Evolutionary conservation across 2,329 filamentous ascomycete species (phyloP), one percentile per base, ranked within the genome.

Genomic region (Zymoseptoria crescenta): DNA sequence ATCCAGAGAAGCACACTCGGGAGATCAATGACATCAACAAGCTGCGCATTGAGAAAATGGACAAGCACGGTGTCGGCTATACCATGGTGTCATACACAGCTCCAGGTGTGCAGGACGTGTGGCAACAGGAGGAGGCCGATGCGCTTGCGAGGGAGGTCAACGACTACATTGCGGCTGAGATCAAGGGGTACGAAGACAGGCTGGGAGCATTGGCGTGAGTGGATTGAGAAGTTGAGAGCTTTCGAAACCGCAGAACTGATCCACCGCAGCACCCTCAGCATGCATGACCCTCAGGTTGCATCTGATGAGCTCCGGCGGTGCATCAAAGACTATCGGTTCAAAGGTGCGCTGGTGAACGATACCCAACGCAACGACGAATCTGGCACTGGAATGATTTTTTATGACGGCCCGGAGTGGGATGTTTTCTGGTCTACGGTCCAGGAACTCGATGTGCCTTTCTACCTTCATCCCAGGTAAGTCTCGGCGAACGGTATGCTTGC

Each of bases 381-480:
- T 59, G 83, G 83, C 45, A 82, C 79, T 16, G 28, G 50, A 24
- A 81, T 84, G 75, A 74, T 87, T 68, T 87, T 86, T 73, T 87
- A 87, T 72, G 85, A 87, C 67, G 74, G 78, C 8, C 76, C 80
- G 0, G 78, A 81, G 60, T 88, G 80, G 77, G 82, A 85, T 63
- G 70, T 79, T 21, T 87, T 87, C 76, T 87, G 84, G 84, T 67
- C 76, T 10, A 80, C 79, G 0, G 77, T 80, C 8, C 77, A 76
- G 1, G 81, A 85, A 50, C 79, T 87, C 0, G 81, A 86, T 58
- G 83, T 86, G 0, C 84, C 84, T 0, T 77, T 87, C 54, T 87
- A 87, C 66, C 75, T 87, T 0, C 85, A 87, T 69, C 85, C 84
- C 0, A 75, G 80, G 53, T 24, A 24, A 24, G 24, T 4, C 24